A percentile compares a stretch with the other conserved stretches of the same genome.
Evolutionary conservation across 139 green algal genomes (phyloP).

Genomic region (Tetradesmus obliquus): DNA sequence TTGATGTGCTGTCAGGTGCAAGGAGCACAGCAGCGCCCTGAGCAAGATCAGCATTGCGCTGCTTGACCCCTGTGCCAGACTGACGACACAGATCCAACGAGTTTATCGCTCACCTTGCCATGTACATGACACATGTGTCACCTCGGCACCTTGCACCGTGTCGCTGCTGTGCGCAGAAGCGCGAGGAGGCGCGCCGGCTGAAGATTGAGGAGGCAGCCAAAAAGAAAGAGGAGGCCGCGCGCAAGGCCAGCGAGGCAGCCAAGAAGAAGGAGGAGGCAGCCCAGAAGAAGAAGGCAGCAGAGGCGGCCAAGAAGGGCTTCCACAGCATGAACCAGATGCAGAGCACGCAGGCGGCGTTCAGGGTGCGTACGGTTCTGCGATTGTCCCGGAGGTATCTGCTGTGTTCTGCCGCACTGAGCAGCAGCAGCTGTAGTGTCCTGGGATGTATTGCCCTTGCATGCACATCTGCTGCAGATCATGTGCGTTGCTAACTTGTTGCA

Average conservation of each 20-base stretch:
- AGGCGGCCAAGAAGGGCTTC: slow-evolving; percentile 65
- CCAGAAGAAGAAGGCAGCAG: slow-evolving; percentile 42
- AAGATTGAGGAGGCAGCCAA: slow-evolving; percentile 37
- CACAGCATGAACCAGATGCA: slow-evolving; percentile 45
- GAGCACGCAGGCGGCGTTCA: slow-evolving; percentile 65
- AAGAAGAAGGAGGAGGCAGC: slow-evolving; percentile 45
- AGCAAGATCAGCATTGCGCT: too few species aligned
- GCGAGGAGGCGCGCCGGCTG: slow-evolving; percentile 1
- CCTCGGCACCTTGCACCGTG: neutral
- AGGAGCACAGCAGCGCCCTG: neutral
- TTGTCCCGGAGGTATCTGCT: neutral
- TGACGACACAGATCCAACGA: too few species aligned
- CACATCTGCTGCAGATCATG: too few species aligned
- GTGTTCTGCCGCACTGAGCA: neutral
- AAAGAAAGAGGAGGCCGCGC: neutral
- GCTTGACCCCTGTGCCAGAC: too few species aligned
- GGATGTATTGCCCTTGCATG: neutral
- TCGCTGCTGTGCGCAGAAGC: neutral
- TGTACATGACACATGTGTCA: too few species aligned
- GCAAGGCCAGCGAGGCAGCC: slow-evolving; percentile 51
- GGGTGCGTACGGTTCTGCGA: slow-evolving; percentile 7
- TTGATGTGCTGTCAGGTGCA: neutral
- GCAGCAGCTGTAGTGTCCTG: neutral
- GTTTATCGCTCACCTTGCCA: too few species aligned
- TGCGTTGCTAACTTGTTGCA: too few species aligned